Evolutionary conservation across 2,329 filamentous ascomycete genomes (phyloP), one percentile per base, ranked within the genome.

Genomic region (Mollisia scopiformis): DNA sequence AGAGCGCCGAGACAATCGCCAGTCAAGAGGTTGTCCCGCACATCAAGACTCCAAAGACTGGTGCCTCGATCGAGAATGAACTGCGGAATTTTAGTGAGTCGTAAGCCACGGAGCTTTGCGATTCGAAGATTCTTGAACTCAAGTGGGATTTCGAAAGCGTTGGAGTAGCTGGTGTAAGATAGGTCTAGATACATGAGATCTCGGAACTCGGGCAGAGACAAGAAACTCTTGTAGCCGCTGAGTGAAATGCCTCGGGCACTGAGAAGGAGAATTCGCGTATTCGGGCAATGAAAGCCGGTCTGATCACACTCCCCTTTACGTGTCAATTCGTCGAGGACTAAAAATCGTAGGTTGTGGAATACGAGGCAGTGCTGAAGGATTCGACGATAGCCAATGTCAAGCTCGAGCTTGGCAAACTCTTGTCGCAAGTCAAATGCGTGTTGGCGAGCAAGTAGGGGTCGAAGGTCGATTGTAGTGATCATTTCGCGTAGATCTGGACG

Each of bases 21-120:
- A 0, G 78, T 80, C 10, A 88, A 68, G 11, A 75, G 77, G 64
- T 88, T 88, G 6, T 77, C 56, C 37, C 77, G 75, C 0, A 88
- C 53, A 62, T 88, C 84, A 4, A 88, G 68, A 65, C 84, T 85
- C 84, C 85, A 88, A 11, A 88, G 70, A 28, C 76, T 79, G 11
- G 61, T 61, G 4, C 64, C 59, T 51, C 78, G 77, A 5, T 70
- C 63, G 60, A 69, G 64, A 68, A 82, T 66, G 41, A 79, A 63
- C 2, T 70, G 43, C 0, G 72, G 58, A 2, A 76, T 72, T 2
- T 83, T 77, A 23, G 80, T 78, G 23, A 87, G 66, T 60, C 82
- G 78, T 23, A 81, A 76, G 1, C 77, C 75, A 50, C 76, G 74
- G 0, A 80, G 72, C 66, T 85, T 87, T 27, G 88, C 70, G 3